phyloP scores from a whole-genome alignment of 2,329 filamentous ascomycete genomes.

The Rhinocladiella similis region DNA sequence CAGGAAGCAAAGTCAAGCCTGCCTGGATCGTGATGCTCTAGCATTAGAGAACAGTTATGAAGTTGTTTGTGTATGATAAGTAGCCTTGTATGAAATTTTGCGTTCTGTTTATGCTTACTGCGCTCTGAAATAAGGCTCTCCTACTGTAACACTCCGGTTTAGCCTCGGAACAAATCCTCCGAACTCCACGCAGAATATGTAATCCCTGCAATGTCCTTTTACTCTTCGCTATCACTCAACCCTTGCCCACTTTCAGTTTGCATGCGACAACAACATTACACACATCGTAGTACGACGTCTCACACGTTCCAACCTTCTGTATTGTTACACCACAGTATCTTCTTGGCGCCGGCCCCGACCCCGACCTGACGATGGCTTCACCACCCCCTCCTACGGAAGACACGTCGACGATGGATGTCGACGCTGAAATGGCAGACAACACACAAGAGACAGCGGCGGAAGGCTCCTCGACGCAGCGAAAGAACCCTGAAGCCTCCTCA shows the following conservation, averaged over 20 bases:
- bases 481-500: conserved; percentile 22
- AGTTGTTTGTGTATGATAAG: background rate
- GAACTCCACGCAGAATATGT: background rate
- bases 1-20: conserved; percentile 6
- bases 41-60: background rate
- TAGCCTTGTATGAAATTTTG: background rate
- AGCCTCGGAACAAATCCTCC: background rate
- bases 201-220: background rate
- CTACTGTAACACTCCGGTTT: background rate
- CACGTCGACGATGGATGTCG: conserved; percentile 27
- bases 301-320: background rate
- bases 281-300: background rate
- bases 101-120: too few relatives aligned
- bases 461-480: background rate
- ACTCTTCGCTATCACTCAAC: background rate
- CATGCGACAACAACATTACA: background rate
- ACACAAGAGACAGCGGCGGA: conserved; percentile 29
- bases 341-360: background rate
- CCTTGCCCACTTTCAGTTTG: background rate
- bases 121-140: background rate
- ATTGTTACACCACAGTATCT: background rate
- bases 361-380: conserved; percentile 22
- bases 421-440: conserved; percentile 32
- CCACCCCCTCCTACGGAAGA: conserved; percentile 13
- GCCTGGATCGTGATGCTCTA: background rate